These are phyloP conservation scores for Myrmaecium sp. DNA, from an alignment of 2,329 filamentous ascomycete genomes.

Conservation along the genomic window DNA sequence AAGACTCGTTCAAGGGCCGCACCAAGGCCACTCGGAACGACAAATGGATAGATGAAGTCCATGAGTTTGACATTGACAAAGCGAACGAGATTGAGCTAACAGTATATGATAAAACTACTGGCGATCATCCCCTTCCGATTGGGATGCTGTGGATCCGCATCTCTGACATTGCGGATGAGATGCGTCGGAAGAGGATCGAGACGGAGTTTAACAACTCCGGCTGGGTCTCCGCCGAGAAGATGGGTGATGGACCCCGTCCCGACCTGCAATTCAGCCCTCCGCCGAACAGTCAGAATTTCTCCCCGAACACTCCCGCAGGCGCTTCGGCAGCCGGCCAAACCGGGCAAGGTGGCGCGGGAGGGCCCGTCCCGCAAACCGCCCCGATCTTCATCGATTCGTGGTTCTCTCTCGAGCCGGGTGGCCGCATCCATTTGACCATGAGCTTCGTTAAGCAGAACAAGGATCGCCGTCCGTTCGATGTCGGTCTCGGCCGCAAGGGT, in stretches of 20 bases:
- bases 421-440: constrained; percentile 78
- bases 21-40: constrained; percentile 76
- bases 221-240: constrained; percentile 94
- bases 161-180: constrained; percentile 93
- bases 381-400: constrained; percentile 64
- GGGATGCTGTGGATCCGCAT: constrained; percentile 92
- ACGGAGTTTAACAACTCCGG: constrained; percentile 85
- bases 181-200: constrained; percentile 93
- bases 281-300: constrained; percentile 21
- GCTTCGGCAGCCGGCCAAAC: constrained; percentile 16
- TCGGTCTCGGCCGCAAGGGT: constrained; percentile 84
- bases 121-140: constrained; percentile 80
- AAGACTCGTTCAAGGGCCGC: constrained; percentile 78
- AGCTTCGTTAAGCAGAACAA: constrained; percentile 77
- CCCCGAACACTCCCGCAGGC: constrained; percentile 15
- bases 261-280: constrained; percentile 38
- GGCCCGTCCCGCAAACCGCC: constrained; percentile 33
- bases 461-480: constrained; percentile 65
- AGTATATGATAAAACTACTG: constrained; percentile 79
- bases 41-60: constrained; percentile 79
- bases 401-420: constrained; percentile 92
- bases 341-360: constrained; percentile 15
- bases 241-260: constrained; percentile 47
- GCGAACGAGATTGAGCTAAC: constrained; percentile 97
- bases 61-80: constrained; percentile 90